Evolutionary conservation across 192 early-diverging fungal species (phyloP), one percentile per base, ranked within the genome.

Genomic region (Funneliformis geosporum): DNA sequence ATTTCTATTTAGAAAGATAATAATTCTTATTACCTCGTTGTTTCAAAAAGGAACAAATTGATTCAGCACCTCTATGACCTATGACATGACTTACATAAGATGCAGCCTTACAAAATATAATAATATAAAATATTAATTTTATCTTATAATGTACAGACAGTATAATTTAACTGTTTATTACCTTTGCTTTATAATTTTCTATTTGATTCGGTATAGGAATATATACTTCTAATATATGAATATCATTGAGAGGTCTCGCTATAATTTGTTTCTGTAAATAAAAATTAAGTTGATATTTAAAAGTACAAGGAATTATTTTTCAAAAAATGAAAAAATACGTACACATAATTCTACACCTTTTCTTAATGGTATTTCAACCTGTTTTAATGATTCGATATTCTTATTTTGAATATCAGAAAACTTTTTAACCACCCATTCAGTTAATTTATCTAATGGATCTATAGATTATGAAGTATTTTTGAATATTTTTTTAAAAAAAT

Each of bases 11-110:
- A 33, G 33, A 33, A 33, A 33, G 33, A 2, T 33, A 33, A 33
- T 33, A 33, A 2, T 33, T 2, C 18, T 50, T 55, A 55, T 50
- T 55, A 55, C 50, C 55, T 74, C 93, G 91, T 79, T 92, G 88
- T 80, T 97, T 98, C 43, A 99, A 84, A 38, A 91, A 80, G 3
- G 94, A 94, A 33, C 97, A 84, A 61, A 98, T 85, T 10, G 96
- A 97, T 11, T 96, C 98, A 44, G 85, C 85, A 44, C 93, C 93
- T 83, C 97, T 96, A 84, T 97, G 95, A 2, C 97, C 96, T 80
- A 99, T 91, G 62, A 98, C 87, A 82, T 96, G 96, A 21, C 93
- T 92, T 44, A 95, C 75, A 83, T 98, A 98, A 14, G 88, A 79
- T 8, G 88, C 87, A 38, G 96, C 94, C 84, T 94, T 85, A 61